phyloP scores from a whole-genome alignment of 2,329 filamentous ascomycete genomes.

The Aspergillus caelatus region DNA sequence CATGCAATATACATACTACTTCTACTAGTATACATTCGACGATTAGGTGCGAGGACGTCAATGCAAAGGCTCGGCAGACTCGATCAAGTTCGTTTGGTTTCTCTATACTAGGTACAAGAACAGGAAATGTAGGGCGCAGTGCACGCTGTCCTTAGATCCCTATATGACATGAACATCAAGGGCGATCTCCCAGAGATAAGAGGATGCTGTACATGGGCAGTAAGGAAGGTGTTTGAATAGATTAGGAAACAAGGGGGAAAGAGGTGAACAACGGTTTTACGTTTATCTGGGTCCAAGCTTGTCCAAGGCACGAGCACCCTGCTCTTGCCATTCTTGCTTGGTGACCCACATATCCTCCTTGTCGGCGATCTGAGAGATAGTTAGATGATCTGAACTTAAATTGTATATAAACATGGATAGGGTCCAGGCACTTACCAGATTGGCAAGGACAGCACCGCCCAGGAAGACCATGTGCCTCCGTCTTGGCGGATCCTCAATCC shows the following conservation, averaged over 20 bases:
- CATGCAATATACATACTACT: constrained; percentile 5
- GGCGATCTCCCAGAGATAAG: constrained; percentile 3
- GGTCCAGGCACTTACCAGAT: constrained; percentile 64
- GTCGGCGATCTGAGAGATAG: constrained; percentile 73
- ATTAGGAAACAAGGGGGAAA: constrained; percentile 15
- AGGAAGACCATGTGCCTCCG: constrained; percentile 99
- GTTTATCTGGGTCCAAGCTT: constrained; percentile 85
- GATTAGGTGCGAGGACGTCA: constrained; percentile 3
- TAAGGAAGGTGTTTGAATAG: constrained; percentile 3
- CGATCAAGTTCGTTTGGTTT: constrained; percentile 5
- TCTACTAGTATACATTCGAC: background rate
- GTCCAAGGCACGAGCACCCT: constrained; percentile 80
- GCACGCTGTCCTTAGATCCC: background rate
- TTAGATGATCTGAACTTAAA: constrained; percentile 16
- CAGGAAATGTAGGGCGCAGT: background rate
- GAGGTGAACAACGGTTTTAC: constrained; percentile 2
- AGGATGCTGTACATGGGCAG: constrained; percentile 3
- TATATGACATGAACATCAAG: constrained; percentile 7
- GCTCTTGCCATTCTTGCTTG: constrained; percentile 95
- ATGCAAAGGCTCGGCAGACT: background rate
- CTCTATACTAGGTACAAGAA: constrained; percentile 18
- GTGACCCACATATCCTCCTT: constrained; percentile 99
- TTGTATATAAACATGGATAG: background rate
- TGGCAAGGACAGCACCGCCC: constrained; percentile 92
- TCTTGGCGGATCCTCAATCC: constrained; percentile 96